Percentiles rank a stretch among this genome's conserved stretches.
Evolutionary conservation across 768 basidiomycete species (phyloP).

Genomic region (Serendipita sp.): DNA sequence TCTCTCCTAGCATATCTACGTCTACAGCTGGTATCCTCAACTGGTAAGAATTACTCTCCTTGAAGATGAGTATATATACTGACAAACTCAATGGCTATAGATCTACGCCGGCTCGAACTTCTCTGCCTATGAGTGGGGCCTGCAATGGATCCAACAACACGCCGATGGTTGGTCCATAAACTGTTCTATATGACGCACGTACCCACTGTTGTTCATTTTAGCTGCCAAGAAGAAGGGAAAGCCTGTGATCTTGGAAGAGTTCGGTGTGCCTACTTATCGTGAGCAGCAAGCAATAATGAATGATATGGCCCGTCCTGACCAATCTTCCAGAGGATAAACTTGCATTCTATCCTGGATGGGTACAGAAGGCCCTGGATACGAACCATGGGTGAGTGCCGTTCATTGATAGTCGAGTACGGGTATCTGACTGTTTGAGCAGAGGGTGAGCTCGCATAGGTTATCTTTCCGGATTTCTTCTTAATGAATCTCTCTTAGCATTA

Average conservation of each 20-base stretch:
- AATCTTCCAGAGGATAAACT: constrained; percentile 30
- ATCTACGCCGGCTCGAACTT: constrained; percentile 35
- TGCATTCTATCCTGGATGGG: constrained; percentile 35
- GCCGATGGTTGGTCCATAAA: constrained; percentile 17
- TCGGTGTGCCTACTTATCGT: constrained; percentile 26
- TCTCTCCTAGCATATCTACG: constrained; percentile 14
- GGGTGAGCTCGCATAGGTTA: too few species aligned
- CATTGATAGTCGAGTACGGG: background rate
- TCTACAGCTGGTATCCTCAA: constrained; percentile 18
- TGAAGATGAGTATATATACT: background rate
- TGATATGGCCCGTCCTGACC: background rate
- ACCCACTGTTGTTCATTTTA: constrained; percentile 12
- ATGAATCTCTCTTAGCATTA: constrained; percentile 23
- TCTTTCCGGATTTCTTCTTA: background rate
- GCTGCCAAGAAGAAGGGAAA: constrained; percentile 30
- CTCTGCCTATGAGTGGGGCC: constrained; percentile 22
- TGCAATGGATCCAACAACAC: constrained; percentile 21
- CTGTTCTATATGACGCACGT: background rate
- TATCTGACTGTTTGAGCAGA: background rate
- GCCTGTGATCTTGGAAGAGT: constrained; percentile 21
- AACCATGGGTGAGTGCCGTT: constrained; percentile 29
- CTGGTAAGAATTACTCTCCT: constrained; percentile 13
- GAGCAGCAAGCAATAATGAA: constrained; percentile 10
- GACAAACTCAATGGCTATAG: constrained; percentile 15
- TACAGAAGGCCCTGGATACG: constrained; percentile 31